Percentiles rank a stretch among this genome's conserved stretches.
These are phyloP conservation scores for Shiraia bambusicola DNA, from an alignment of 2,329 filamentous ascomycete genomes.

Conservation along the genomic window DNA sequence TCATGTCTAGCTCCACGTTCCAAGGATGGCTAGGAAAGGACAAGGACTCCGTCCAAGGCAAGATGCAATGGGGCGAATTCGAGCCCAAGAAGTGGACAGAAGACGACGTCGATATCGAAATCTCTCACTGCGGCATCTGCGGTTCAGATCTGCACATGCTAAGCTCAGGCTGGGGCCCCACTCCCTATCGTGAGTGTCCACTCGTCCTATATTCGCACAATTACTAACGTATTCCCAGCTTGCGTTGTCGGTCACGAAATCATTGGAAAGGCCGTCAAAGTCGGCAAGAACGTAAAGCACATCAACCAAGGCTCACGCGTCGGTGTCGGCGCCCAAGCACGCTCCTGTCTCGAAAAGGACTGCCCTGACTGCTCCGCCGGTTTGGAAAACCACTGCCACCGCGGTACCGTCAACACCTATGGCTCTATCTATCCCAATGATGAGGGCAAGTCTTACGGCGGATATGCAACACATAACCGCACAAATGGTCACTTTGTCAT, in stretches of 20 bases:
- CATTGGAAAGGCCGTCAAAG: conserved; percentile 41
- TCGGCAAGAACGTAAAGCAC: conserved; percentile 49
- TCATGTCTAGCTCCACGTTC: conserved; percentile 41
- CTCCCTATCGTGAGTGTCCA: conserved; percentile 21
- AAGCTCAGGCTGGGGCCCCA: conserved; percentile 41
- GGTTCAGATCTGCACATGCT: conserved; percentile 40
- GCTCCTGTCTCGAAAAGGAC: conserved; percentile 46
- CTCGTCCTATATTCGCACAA: background rate
- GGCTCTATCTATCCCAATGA: conserved; percentile 53
- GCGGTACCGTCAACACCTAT: conserved; percentile 46
- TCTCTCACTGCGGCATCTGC: conserved; percentile 46
- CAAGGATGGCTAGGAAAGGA: conserved; percentile 60
- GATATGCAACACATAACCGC: conserved; percentile 66
- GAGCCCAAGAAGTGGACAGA: conserved; percentile 58
- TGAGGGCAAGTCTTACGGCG: conserved; percentile 61
- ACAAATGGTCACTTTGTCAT: conserved; percentile 72
- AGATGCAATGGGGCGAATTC: conserved; percentile 56
- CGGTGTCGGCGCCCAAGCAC: conserved; percentile 53
- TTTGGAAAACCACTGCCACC: conserved; percentile 53
- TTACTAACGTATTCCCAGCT: conserved; percentile 42
- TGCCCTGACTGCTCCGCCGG: conserved; percentile 52
- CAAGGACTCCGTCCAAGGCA: conserved; percentile 51
- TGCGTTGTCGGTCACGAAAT: conserved; percentile 47
- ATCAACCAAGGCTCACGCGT: conserved; percentile 64
- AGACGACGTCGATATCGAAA: conserved; percentile 58